phyloP scores from a whole-genome alignment of 2,329 filamentous ascomycete genomes.

The Phialophora expanda region DNA sequence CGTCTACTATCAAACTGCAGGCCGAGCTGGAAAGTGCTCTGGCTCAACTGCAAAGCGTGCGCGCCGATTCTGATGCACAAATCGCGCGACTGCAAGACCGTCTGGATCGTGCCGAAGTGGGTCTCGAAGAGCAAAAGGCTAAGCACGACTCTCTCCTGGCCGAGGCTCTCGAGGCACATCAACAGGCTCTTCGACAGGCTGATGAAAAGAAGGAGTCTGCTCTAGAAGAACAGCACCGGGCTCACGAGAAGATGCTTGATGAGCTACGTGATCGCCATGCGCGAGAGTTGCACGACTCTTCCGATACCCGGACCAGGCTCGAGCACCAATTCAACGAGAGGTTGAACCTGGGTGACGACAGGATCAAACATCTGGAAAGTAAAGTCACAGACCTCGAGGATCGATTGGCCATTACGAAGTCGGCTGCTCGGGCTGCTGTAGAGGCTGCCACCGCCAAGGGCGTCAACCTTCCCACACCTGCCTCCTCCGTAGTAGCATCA shows the following conservation, averaged over 20 bases:
- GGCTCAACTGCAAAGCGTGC: constrained; percentile 77
- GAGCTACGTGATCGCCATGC: constrained; percentile 78
- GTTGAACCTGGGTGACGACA: constrained; percentile 80
- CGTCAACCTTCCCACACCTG: constrained; percentile 42
- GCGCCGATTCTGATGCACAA: constrained; percentile 76
- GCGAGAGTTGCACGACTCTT: constrained; percentile 71
- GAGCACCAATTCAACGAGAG: constrained; percentile 82
- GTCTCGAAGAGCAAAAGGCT: constrained; percentile 79
- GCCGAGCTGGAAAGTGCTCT: constrained; percentile 82
- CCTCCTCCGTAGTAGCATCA: constrained; percentile 44
- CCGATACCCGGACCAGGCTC: constrained; percentile 80
- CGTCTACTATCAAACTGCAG: constrained; percentile 78
- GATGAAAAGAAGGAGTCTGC: constrained; percentile 59
- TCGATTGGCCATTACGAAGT: constrained; percentile 85
- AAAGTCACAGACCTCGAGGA: constrained; percentile 85
- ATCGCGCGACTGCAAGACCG: constrained; percentile 73
- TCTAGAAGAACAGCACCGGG: constrained; percentile 62
- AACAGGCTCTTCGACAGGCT: constrained; percentile 61
- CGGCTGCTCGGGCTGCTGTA: constrained; percentile 81
- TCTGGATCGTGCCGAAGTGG: constrained; percentile 76
- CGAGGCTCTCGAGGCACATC: constrained; percentile 74
- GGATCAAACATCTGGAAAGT: constrained; percentile 83
- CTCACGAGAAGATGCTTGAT: constrained; percentile 75
- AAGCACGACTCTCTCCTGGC: constrained; percentile 84
- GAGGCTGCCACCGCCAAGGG: constrained; percentile 68